Base-by-base conservation (phyloP, 2,329 filamentous ascomycete species). In the Emmonsia crescens region DNA sequence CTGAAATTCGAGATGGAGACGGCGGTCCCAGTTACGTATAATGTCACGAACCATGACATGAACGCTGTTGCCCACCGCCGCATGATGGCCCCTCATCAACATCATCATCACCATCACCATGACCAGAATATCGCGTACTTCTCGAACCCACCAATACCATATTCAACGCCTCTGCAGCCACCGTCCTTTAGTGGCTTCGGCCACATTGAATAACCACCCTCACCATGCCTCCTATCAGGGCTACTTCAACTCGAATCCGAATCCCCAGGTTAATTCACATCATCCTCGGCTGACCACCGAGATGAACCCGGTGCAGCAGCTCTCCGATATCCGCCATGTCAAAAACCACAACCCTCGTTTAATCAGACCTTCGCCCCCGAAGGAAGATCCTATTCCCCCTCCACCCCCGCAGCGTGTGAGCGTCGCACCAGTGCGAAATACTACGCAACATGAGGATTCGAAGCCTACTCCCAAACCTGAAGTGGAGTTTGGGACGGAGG, bases 401-500 rank as follows among this genome's bases (percentile, higher is more conserved):
- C 57, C 64, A 24, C 10, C 62, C 5, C 52, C 54, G 12, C 57
- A 63, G 33, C 44, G 58, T 5, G 21, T 48, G 8, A 40, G 12
- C 16, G 29, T 38, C 3, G 42, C 29, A 44, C 46, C 57, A 27
- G 16, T 9, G 19, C 57, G 42, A 38, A 59, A 40, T 49, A 42
- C 14, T 16, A 29, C 29, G 9, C 49, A 27, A 21, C 29, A 36
- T 55, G 58, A 60, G 5, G 52, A 46, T 16, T 21, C 36, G 24
- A 56, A 61, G 29, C n/a, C 51, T 24, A 1, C 40, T 78, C 62
- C 74, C 77, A 0, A 74, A 80, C 29, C 65, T 2, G 78, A 83
- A n/a, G 76, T 84, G 46, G 81, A 83, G 63, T 93, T 92, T 72
- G 82, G 84, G n/a, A 96, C 91, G 0, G 85, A 90, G 63, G 86